phyloP scores from a whole-genome alignment of 2,329 filamentous ascomycete species.

The Beauveria pseudobassiana region DNA sequence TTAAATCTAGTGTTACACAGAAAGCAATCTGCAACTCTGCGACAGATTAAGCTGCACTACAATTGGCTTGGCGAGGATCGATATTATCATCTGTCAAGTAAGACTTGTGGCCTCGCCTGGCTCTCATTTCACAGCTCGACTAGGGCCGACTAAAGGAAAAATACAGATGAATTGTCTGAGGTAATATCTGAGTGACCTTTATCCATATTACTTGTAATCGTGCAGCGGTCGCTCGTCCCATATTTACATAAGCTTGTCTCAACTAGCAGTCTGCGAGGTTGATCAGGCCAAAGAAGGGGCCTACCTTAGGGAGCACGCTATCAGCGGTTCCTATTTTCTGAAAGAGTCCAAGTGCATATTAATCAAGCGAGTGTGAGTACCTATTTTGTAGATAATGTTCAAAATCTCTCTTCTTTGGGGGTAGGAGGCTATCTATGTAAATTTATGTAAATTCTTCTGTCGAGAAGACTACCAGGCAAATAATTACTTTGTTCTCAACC shows the following conservation, averaged over 20 bases:
- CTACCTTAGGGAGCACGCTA: constrained; percentile 11
- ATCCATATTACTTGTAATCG: not conserved
- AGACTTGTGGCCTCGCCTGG: too few species aligned
- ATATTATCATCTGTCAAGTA: too few species aligned
- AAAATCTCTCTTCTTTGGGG: not conserved
- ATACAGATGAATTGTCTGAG: too few species aligned
- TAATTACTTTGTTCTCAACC: not conserved
- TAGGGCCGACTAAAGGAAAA: too few species aligned
- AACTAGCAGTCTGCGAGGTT: constrained; percentile 11
- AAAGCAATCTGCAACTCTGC: too few species aligned
- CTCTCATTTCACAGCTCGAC: too few species aligned
- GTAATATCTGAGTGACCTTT: not conserved
- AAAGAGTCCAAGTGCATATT: constrained; percentile 8
- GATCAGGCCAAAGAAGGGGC: constrained; percentile 11
- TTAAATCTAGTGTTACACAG: too few species aligned
- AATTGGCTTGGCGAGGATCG: too few species aligned
- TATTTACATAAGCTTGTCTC: not conserved
- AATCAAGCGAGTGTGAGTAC: too few species aligned
- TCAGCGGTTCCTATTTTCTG: constrained; percentile 11
- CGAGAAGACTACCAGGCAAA: too few species aligned
- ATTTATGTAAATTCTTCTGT: not conserved
- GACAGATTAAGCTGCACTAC: too few species aligned
- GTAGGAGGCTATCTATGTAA: not conserved
- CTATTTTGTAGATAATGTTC: not conserved
- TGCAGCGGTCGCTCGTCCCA: not conserved